These are phyloP conservation scores for Corynespora cassiicola DNA, from an alignment of 2,329 filamentous ascomycete genomes.

Conservation along the genomic window DNA sequence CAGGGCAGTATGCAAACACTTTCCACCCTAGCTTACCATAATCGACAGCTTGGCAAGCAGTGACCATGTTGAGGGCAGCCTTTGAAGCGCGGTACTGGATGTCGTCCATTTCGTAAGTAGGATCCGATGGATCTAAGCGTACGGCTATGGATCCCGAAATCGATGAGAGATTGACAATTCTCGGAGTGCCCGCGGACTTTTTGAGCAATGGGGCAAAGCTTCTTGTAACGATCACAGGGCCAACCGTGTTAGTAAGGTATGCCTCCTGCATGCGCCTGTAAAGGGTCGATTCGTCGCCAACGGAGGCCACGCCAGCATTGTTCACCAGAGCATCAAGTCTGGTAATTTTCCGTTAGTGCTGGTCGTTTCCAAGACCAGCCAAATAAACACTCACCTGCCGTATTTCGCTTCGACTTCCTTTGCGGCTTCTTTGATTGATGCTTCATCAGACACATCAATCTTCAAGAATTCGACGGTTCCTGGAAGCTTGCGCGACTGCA, in stretches of 20 bases:
- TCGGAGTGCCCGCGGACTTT: conserved; percentile 17
- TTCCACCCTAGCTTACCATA: conserved; percentile 36
- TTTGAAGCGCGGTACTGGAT: conserved; percentile 42
- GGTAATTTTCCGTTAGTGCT: conserved; percentile 30
- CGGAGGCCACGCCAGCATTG: conserved; percentile 40
- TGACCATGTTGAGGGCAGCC: conserved; percentile 47
- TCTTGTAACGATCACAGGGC: conserved; percentile 14
- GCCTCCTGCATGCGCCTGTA: conserved; percentile 13
- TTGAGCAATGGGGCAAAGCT: conserved; percentile 19
- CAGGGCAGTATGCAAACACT: conserved; percentile 43
- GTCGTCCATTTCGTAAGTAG: conserved; percentile 22
- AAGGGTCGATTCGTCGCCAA: conserved; percentile 17
- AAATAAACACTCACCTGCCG: too few relatives aligned
- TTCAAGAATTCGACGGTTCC: conserved; percentile 45
- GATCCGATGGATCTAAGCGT: conserved; percentile 24
- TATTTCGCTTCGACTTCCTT: conserved; percentile 27
- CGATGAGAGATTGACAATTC: conserved; percentile 40
- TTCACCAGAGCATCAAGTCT: conserved; percentile 45
- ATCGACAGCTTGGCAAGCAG: conserved; percentile 33
- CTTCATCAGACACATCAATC: conserved; percentile 53
- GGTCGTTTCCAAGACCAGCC: too few relatives aligned
- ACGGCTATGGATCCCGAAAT: conserved; percentile 37
- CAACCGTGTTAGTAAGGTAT: conserved; percentile 27
- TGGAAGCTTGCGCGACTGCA: conserved; percentile 31
- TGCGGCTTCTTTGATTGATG: conserved; percentile 48